phyloP scores from a whole-genome alignment of 139 green algal species.

The Pycnococcus provasolii region DNA sequence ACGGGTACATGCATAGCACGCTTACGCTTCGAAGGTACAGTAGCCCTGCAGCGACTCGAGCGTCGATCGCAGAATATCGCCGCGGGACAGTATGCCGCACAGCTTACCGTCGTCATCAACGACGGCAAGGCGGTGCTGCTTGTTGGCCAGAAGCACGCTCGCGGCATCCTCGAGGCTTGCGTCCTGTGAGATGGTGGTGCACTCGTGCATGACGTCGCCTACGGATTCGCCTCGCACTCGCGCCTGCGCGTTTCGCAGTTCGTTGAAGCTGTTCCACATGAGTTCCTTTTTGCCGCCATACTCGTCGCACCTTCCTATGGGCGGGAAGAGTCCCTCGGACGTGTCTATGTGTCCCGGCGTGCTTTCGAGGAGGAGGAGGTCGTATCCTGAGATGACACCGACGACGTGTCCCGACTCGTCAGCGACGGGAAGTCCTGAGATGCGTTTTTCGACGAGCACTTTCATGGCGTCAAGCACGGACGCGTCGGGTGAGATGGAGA shows the following conservation, averaged over 20 bases:
- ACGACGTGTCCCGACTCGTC: neutral
- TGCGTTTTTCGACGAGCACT: neutral
- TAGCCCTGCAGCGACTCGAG: neutral
- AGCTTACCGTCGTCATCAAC: neutral
- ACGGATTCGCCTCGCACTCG: neutral
- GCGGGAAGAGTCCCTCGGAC: conserved; percentile 2
- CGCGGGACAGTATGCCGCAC: neutral
- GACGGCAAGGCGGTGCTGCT: neutral
- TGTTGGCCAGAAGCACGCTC: neutral
- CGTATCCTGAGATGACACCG: conserved; percentile 1
- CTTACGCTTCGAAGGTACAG: too few relatives aligned
- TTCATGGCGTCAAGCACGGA: conserved; percentile 10
- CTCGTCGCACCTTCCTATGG: conserved; percentile 1
- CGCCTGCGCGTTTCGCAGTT: neutral
- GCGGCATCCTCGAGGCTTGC: neutral
- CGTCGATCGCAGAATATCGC: conserved; percentile 6
- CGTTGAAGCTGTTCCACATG: conserved; percentile 5
- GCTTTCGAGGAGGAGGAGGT: neutral
- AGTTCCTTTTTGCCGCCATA: neutral
- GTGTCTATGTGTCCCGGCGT: neutral
- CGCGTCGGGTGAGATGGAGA: neutral
- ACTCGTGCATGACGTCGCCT: neutral
- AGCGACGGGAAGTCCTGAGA: neutral
- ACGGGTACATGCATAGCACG: too few relatives aligned
- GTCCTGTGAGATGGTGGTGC: neutral